A percentile compares a stretch with the other conserved stretches of the same genome.
These are phyloP conservation scores for Epicoccum sorghinum DNA, from an alignment of 2,329 filamentous ascomycete genomes.

Conservation along the genomic window DNA sequence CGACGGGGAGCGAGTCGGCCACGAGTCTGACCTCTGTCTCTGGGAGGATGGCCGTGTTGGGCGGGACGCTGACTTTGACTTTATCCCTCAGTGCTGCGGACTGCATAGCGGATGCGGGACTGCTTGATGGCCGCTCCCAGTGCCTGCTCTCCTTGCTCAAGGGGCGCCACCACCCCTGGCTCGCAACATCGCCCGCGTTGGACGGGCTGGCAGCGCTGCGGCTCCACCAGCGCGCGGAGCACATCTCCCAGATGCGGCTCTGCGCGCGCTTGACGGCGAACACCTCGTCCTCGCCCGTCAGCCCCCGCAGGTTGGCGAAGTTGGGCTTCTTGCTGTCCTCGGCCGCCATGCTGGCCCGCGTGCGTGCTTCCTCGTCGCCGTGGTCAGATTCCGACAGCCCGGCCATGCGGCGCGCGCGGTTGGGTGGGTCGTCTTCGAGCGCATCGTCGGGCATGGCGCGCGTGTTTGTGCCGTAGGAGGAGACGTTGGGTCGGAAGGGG, in stretches of 20 bases:
- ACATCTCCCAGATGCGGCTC: constrained; percentile 83
- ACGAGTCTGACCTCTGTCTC: not conserved
- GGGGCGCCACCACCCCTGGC: constrained; percentile 68
- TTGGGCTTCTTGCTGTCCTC: constrained; percentile 50
- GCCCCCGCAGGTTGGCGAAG: constrained; percentile 70
- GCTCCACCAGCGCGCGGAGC: constrained; percentile 73
- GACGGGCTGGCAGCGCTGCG: constrained; percentile 48
- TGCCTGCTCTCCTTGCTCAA: constrained; percentile 67
- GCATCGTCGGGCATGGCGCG: constrained; percentile 51
- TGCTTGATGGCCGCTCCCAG: constrained; percentile 61
- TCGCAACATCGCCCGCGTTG: not conserved
- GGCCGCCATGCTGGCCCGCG: not conserved
- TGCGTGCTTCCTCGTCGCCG: constrained; percentile 7
- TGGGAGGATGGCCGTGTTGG: constrained; percentile 8
- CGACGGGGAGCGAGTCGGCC: not conserved
- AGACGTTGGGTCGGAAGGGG: constrained; percentile 80
- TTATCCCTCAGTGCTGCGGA: not conserved
- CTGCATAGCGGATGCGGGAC: not conserved
- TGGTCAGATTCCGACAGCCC: constrained; percentile 2
- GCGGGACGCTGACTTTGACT: not conserved
- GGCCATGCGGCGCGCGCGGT: constrained; percentile 40
- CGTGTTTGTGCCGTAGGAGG: constrained; percentile 60
- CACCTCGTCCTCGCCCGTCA: constrained; percentile 80
- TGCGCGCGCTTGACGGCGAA: constrained; percentile 81
- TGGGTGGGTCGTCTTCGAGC: constrained; percentile 58